Percentiles rank a stretch among this genome's conserved stretches.
Conservation (phyloP, 1,139 yeast species). For the Pichia sp. region DNA sequence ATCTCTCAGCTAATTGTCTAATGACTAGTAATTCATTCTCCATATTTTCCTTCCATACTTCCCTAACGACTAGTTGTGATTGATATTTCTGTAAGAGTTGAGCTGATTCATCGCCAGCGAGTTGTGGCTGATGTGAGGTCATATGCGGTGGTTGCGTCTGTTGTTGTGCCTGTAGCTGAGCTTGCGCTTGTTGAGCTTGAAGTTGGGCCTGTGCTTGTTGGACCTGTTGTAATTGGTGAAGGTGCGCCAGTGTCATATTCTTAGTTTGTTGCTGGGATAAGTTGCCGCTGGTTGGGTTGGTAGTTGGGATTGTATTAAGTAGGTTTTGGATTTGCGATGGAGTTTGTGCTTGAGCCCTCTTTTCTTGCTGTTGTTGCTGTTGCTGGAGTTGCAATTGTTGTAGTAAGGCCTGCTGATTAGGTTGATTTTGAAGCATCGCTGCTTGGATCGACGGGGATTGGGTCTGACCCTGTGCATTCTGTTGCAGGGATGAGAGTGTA, state of each 20-base stretch:
- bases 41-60: slow-evolving; percentile 85
- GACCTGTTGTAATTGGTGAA: slow-evolving; percentile 10
- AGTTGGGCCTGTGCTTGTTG: slow-evolving; percentile 15
- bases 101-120: not conserved
- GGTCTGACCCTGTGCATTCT: no score
- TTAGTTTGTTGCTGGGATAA: not conserved
- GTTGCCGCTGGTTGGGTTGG: not conserved
- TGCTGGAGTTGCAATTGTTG: slow-evolving; percentile 10
- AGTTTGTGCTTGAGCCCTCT: not conserved
- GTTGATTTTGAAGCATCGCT: not conserved
- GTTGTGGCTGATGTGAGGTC: not conserved
- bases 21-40: slow-evolving; percentile 74
- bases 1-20: slow-evolving; percentile 62
- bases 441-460: not conserved
- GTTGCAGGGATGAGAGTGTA: no score
- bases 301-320: slow-evolving; percentile 3
- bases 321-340: slow-evolving; percentile 2
- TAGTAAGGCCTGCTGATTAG: not conserved
- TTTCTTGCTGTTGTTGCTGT: slow-evolving; percentile 10
- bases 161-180: slow-evolving; percentile 12
- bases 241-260: slow-evolving; percentile 1
- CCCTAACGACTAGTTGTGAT: slow-evolving; percentile 39
- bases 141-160: slow-evolving; percentile 22
- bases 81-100: slow-evolving; percentile 9
- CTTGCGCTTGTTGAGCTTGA: slow-evolving; percentile 11